Percentiles rank a stretch among this genome's conserved stretches.
phyloP scores from a whole-genome alignment of 1,284 basidiomycete genomes.

The Cerioporus squamosus region DNA sequence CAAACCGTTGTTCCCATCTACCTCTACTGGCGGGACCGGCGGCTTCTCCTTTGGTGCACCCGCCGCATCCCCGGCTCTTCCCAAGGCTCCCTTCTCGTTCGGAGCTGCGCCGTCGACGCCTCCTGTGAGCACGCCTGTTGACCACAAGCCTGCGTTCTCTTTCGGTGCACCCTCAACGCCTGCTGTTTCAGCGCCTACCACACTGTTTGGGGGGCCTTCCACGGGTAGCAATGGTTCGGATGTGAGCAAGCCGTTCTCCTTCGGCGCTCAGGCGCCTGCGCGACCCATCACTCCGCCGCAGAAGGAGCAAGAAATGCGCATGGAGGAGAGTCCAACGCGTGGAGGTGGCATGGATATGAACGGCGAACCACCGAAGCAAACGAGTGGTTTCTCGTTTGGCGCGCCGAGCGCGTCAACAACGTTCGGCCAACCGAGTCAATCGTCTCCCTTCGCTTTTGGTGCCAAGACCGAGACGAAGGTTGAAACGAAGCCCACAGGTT shows the following conservation, averaged over 20 bases:
- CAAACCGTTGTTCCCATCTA: slow-evolving; percentile 33
- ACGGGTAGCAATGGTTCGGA: slow-evolving; percentile 22
- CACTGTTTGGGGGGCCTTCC: slow-evolving; percentile 22
- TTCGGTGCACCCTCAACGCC: slow-evolving; percentile 25
- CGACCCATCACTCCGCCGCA: slow-evolving; percentile 34
- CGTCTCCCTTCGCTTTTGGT: slow-evolving; percentile 29
- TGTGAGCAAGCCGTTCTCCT: slow-evolving; percentile 31
- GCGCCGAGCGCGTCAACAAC: slow-evolving; percentile 20
- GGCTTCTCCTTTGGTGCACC: slow-evolving; percentile 29
- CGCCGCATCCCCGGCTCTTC: slow-evolving; percentile 5
- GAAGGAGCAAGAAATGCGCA: slow-evolving; percentile 35
- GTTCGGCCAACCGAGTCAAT: slow-evolving; percentile 28
- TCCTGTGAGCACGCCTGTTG: slow-evolving; percentile 20
- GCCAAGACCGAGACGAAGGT: slow-evolving; percentile 23
- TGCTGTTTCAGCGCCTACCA: slow-evolving; percentile 11
- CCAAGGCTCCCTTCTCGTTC: slow-evolving; percentile 33
- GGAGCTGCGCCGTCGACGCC: slow-evolving; percentile 25
- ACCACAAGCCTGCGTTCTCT: slow-evolving; percentile 27
- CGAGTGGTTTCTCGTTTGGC: slow-evolving; percentile 26
- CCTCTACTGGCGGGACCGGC: slow-evolving; percentile 18
- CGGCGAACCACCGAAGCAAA: slow-evolving; percentile 22
- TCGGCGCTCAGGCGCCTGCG: slow-evolving; percentile 23
- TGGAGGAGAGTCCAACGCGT: slow-evolving; percentile 43
- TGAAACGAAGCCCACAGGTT: slow-evolving; percentile 24
- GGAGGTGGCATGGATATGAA: slow-evolving; percentile 33